Conservation (phyloP, 1,284 basidiomycete genomes). For the Malassezia brasiliensis region DNA sequence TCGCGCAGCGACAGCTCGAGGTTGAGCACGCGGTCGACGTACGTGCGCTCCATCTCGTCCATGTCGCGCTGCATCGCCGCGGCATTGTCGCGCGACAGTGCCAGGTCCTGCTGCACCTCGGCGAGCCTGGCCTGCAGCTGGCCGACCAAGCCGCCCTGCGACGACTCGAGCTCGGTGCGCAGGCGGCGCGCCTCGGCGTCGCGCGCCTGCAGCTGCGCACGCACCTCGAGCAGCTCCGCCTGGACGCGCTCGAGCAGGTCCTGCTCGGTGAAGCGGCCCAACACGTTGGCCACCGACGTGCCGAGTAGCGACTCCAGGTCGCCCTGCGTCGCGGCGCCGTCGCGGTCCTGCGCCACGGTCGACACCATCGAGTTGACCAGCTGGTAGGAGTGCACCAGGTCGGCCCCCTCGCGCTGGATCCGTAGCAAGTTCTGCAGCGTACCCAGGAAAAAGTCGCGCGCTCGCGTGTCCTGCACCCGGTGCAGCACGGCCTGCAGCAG, state of each 20-base stretch:
- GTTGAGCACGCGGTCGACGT: slow-evolving; percentile 76
- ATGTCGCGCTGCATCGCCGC: slow-evolving; percentile 54
- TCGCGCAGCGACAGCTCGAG: slow-evolving; percentile 88
- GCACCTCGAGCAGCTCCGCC: slow-evolving; percentile 64
- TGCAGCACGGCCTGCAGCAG: slow-evolving; percentile 72
- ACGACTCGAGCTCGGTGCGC: slow-evolving; percentile 68
- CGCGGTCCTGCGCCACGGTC: slow-evolving; percentile 79
- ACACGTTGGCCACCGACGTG: slow-evolving; percentile 76
- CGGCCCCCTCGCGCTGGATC: slow-evolving; percentile 68
- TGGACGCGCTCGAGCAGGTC: slow-evolving; percentile 72
- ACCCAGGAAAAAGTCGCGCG: slow-evolving; percentile 76
- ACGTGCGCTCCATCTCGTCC: slow-evolving; percentile 66
- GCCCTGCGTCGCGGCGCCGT: slow-evolving; percentile 59
- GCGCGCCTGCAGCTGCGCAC: slow-evolving; percentile 66
- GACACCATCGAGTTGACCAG: slow-evolving; percentile 86
- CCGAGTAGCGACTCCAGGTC: slow-evolving; percentile 73
- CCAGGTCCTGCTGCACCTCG: slow-evolving; percentile 69
- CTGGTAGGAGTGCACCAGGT: slow-evolving; percentile 75
- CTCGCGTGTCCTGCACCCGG: slow-evolving; percentile 65
- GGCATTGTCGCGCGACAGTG: slow-evolving; percentile 65
- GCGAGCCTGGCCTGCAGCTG: slow-evolving; percentile 65
- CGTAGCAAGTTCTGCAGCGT: slow-evolving; percentile 85
- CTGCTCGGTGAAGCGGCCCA: slow-evolving; percentile 82
- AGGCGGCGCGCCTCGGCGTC: slow-evolving; percentile 53
- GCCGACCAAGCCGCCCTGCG: slow-evolving; percentile 73